Conservation (phyloP, 805 yeast species). For the Myxozyma neglecta region DNA sequence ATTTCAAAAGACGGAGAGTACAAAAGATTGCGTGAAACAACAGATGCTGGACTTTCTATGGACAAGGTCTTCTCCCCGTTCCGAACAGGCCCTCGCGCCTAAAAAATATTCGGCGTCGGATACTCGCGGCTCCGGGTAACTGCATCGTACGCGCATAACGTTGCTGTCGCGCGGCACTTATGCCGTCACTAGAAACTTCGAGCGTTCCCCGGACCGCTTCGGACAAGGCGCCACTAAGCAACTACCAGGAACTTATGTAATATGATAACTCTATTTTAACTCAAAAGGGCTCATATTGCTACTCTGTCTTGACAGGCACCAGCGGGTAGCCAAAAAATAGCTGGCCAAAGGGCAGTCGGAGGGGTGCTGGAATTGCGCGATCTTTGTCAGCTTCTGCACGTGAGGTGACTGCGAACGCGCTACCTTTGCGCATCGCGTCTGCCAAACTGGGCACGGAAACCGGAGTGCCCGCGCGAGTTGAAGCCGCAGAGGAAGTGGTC, state of each 20-base stretch:
- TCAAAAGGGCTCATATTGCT: neutral
- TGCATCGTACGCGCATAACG: conserved; percentile 15
- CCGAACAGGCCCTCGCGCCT: neutral
- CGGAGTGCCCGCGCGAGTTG: neutral
- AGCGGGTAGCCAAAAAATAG: conserved; percentile 89
- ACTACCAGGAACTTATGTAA: neutral
- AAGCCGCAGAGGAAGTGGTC: conserved; percentile 1
- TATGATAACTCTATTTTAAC: neutral
- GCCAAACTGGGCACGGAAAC: conserved; percentile 20
- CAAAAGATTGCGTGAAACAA: too few species aligned
- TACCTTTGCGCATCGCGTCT: conserved; percentile 26
- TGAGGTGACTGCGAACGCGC: conserved; percentile 30
- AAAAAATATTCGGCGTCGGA: conserved; percentile 1
- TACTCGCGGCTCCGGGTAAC: conserved; percentile 18
- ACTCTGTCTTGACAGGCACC: conserved; percentile 17
- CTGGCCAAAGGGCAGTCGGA: conserved; percentile 78
- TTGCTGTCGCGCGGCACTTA: neutral
- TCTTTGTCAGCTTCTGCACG: conserved; percentile 8
- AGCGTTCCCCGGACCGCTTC: conserved; percentile 15
- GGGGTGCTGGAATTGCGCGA: conserved; percentile 56
- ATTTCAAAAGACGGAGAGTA: too few species aligned
- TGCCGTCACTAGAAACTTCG: conserved; percentile 27
- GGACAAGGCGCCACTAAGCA: too few species aligned
- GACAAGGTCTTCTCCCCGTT: too few species aligned
- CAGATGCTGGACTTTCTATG: too few species aligned